These are phyloP conservation scores for Epichloe coenophiala DNA, from an alignment of 2,329 filamentous ascomycete species.

Conservation along the genomic window DNA sequence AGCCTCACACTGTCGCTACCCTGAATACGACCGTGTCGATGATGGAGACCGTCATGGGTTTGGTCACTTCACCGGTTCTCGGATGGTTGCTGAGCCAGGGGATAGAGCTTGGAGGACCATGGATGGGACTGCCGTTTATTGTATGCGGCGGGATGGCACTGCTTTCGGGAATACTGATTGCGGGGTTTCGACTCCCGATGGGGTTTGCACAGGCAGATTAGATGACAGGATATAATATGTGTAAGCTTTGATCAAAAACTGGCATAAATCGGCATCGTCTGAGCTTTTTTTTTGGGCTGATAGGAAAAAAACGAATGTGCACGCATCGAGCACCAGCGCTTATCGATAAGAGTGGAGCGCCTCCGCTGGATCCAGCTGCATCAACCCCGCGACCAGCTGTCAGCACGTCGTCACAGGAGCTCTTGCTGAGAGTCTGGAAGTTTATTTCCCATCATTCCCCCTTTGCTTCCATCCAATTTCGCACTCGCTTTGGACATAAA, in stretches of 20 bases:
- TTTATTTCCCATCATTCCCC: not conserved
- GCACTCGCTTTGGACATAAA: too few species aligned
- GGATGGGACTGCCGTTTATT: slow-evolving; percentile 37
- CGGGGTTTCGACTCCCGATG: slow-evolving; percentile 14
- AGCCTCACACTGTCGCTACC: slow-evolving; percentile 37
- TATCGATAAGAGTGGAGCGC: not conserved
- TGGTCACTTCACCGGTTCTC: slow-evolving; percentile 32
- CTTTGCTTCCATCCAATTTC: too few species aligned
- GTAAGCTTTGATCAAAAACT: not conserved
- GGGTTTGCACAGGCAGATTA: slow-evolving; percentile 7
- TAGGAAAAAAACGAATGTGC: too few species aligned
- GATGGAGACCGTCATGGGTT: slow-evolving; percentile 33
- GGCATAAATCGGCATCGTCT: too few species aligned
- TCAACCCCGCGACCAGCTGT: not conserved
- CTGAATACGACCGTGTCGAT: slow-evolving; percentile 39
- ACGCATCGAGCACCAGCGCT: not conserved
- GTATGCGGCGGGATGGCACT: slow-evolving; percentile 20
- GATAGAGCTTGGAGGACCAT: slow-evolving; percentile 29
- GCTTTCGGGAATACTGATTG: slow-evolving; percentile 17
- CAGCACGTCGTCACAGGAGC: not conserved
- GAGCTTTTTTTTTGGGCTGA: too few species aligned
- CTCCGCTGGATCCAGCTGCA: not conserved
- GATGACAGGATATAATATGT: not conserved
- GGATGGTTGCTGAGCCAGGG: slow-evolving; percentile 33
- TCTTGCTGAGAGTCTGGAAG: not conserved